phyloP scores from a whole-genome alignment of 73 alveolate species.

The Paramecium sexaurelia region DNA sequence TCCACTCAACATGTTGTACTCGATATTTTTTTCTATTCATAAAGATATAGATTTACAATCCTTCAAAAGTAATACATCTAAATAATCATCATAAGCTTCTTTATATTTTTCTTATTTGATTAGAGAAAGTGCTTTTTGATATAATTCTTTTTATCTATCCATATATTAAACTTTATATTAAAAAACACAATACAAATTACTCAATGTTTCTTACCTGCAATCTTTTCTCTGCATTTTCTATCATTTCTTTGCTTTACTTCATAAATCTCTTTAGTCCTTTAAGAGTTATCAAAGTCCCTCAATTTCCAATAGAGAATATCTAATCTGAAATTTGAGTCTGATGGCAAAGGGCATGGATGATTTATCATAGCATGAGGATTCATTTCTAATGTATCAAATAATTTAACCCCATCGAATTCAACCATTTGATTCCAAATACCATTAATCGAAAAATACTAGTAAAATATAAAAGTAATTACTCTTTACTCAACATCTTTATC shows the following conservation, averaged over 20 bases:
- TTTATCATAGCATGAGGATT: conserved; percentile 61
- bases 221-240: conserved; percentile 40
- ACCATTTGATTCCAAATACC: conserved; percentile 62
- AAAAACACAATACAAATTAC: neutral
- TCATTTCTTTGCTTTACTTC: conserved; percentile 29
- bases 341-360: conserved; percentile 69
- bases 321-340: conserved; percentile 65
- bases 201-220: conserved; percentile 46
- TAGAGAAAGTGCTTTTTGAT: neutral
- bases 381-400: conserved; percentile 46
- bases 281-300: conserved; percentile 29
- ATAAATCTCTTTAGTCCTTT: neutral
- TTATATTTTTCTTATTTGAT: conserved; percentile 1
- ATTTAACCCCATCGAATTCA: conserved; percentile 58
- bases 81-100: conserved; percentile 14
- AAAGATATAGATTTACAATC: neutral
- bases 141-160: conserved; percentile 14
- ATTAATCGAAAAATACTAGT: neutral
- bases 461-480: neutral
- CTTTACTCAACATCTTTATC: conserved; percentile 61
- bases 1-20: conserved; percentile 27
- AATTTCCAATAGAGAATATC: conserved; percentile 65
- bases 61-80: neutral
- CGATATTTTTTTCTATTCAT: neutral
- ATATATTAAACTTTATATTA: neutral